Conservation (phyloP, 2,329 filamentous ascomycete species). For the Tolypocladium tundrense region DNA sequence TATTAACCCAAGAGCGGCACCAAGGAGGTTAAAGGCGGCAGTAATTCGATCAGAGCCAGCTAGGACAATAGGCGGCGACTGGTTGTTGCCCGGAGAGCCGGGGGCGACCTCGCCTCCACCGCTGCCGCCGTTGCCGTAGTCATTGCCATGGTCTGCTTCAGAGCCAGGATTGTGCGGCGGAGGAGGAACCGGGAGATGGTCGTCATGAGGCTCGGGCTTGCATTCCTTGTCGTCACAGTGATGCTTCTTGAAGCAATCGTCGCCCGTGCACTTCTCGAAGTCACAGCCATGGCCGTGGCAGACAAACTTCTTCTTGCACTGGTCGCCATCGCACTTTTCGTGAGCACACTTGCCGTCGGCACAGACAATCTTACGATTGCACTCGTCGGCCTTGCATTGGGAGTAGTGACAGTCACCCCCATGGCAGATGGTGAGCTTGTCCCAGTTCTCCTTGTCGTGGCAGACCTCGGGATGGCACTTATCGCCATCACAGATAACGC, state of each 20-base stretch:
- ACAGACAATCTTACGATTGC: slow-evolving; percentile 23
- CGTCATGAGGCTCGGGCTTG: slow-evolving; percentile 8
- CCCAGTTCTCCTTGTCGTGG: slow-evolving; percentile 6
- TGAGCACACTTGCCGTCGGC: slow-evolving; percentile 17
- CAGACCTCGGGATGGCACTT: slow-evolving; percentile 13
- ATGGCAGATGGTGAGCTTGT: slow-evolving; percentile 19
- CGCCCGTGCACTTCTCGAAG: slow-evolving; percentile 17
- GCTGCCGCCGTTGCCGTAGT: too few relatives aligned
- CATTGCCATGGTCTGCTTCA: too few relatives aligned
- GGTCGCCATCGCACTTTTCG: slow-evolving; percentile 16
- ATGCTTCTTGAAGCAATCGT: slow-evolving; percentile 19
- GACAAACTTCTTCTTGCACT: slow-evolving; percentile 21
- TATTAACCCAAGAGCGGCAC: slow-evolving; percentile 11
- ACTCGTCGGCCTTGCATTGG: slow-evolving; percentile 12
- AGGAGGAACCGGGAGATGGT: slow-evolving; percentile 1
- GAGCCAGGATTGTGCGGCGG: not conserved
- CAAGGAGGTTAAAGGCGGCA: slow-evolving; percentile 10
- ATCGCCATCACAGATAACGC: slow-evolving; percentile 19
- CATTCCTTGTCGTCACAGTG: slow-evolving; percentile 15
- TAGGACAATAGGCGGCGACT: not conserved
- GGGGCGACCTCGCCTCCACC: too few relatives aligned
- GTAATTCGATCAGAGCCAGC: slow-evolving; percentile 10
- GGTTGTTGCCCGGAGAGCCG: too few relatives aligned
- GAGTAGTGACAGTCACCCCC: slow-evolving; percentile 16
- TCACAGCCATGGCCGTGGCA: slow-evolving; percentile 20